Percentiles rank a stretch among this genome's conserved stretches.
phyloP scores from a whole-genome alignment of 1,139 yeast species.

The Blastobotrys capitulatus region DNA sequence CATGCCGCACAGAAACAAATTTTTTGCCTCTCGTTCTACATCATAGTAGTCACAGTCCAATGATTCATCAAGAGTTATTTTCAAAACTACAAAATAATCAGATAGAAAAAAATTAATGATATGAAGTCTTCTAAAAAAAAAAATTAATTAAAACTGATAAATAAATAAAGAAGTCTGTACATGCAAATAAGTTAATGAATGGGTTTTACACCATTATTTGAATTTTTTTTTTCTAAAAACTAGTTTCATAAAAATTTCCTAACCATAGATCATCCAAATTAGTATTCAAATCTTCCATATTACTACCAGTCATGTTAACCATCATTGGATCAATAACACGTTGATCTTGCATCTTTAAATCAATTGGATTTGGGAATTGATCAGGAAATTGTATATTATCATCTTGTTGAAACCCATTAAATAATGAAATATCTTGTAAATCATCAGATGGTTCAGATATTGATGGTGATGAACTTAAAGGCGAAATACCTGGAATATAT shows the following conservation, averaged over 20 bases:
- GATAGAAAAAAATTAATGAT: too few relatives aligned
- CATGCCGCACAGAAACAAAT: too few relatives aligned
- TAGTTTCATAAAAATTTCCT: not conserved
- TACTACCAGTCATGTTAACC: not conserved
- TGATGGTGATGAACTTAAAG: not conserved
- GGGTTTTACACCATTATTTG: too few relatives aligned
- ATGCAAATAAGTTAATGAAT: too few relatives aligned
- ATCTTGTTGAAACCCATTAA: not conserved
- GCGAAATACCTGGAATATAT: not conserved
- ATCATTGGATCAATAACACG: not conserved
- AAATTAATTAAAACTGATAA: too few relatives aligned
- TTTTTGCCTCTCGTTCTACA: too few relatives aligned
- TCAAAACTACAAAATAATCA: too few relatives aligned
- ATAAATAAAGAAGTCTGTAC: too few relatives aligned
- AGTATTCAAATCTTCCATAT: too few relatives aligned
- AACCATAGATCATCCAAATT: constrained; percentile 12
- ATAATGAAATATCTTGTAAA: not conserved
- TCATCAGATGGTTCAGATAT: not conserved
- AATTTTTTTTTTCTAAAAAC: not conserved
- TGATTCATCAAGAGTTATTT: too few relatives aligned
- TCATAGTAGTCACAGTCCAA: too few relatives aligned
- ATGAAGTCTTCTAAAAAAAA: too few relatives aligned
- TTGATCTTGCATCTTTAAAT: not conserved
- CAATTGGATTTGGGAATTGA: not conserved
- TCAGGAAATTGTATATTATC: not conserved